Conservation (phyloP, 176 grass and related monocot species). For the Oryza meridionalis region DNA sequence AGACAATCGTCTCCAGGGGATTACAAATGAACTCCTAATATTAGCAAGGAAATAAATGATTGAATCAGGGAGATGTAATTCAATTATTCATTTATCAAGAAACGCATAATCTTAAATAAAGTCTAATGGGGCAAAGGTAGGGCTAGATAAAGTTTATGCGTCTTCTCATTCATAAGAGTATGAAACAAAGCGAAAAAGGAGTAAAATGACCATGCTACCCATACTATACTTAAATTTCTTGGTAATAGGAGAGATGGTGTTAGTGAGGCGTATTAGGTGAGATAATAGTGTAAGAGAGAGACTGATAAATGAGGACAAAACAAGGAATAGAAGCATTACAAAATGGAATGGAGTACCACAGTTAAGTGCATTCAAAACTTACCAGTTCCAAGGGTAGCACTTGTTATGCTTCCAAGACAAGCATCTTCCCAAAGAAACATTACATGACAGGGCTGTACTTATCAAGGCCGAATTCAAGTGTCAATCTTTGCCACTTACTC, state of each 20-base stretch:
- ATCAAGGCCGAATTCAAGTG: slow-evolving; percentile 52
- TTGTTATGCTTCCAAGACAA: slow-evolving; percentile 59
- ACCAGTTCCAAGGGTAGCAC: slow-evolving; percentile 57
- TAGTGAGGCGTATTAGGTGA: background rate
- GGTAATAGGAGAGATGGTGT: background rate
- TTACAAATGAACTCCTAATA: background rate
- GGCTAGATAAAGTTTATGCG: background rate
- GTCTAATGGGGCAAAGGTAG: background rate
- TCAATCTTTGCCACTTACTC: slow-evolving; percentile 56
- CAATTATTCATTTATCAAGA: background rate
- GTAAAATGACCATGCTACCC: background rate
- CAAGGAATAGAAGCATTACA: background rate
- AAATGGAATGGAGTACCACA: background rate
- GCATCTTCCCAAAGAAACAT: slow-evolving; percentile 62
- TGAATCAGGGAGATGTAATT: background rate
- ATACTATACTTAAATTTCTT: background rate
- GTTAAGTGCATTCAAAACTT: slow-evolving; percentile 24
- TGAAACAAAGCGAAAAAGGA: background rate
- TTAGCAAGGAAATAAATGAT: background rate
- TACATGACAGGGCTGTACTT: slow-evolving; percentile 63
- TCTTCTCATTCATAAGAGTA: background rate
- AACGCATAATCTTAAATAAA: background rate
- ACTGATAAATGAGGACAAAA: background rate
- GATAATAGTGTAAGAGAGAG: background rate
- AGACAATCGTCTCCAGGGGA: background rate